Base-by-base conservation (phyloP, 148 eudicot species). In the Drosera capensis region DNA sequence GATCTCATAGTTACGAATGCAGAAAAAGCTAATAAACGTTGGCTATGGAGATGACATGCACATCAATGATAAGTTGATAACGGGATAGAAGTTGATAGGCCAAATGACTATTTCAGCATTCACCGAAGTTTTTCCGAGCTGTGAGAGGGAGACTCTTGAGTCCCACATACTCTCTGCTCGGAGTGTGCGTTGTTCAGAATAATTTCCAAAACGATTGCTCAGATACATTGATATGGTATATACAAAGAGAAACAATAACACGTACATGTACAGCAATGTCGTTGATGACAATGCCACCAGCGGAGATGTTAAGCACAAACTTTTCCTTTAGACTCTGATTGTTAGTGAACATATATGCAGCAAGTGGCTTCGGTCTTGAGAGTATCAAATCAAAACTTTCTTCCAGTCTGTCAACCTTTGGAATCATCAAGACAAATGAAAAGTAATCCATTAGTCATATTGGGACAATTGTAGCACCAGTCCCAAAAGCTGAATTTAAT, bases 301-400 rank as follows among this genome's bases (percentile, higher is more conserved):
- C 62, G 12, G 71, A 67, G 55, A 75, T 43, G 16, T 56, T 65
- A 28, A 47, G 46, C 15, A 59, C 59, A 57, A 75, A 75, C 49
- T 64, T 57, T 36, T 67, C 70, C 63, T 58, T 75, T 26, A 75
- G 67, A 49, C 28, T 62, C 48, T 67, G 70, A 51, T 66, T 60
- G 64, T 72, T 75, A 20, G 87, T 79, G 49, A 79, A 79, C 22
- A 72, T 13, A 47, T 79, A 79, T 19, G 79, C 79, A 25, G 79
- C 82, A 37, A 79, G 74, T 43, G 87, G 82, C 59, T 79, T 75
- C 48, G 68, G 55, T 70, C 42, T 67, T 7, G 79, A 64, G 45
- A 52, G 72, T 7, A 75, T 62, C 14, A 64, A n/a, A 20, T 46
- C 21, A 30, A 72, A 49, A 40, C 76, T 51, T 21, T 79, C 82